Conservation (phyloP, 306 rosid species). For the Spatholobus suberectus region DNA sequence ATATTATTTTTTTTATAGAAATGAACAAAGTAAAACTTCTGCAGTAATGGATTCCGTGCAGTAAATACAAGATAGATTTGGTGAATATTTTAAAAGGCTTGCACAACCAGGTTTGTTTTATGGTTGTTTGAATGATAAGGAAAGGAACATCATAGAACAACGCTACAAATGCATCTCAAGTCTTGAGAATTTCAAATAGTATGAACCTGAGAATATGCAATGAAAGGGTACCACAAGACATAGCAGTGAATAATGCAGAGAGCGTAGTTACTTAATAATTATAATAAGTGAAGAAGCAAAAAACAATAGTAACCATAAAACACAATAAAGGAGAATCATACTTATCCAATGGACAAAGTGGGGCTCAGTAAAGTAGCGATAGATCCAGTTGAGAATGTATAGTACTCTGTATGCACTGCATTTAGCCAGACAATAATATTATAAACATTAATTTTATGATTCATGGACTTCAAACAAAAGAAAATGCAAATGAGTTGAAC, state of each 20-base stretch:
- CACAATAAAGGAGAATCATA: slow-evolving; percentile 47
- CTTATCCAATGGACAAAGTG: slow-evolving; percentile 86
- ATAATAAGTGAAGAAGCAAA: neutral
- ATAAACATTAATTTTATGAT: neutral
- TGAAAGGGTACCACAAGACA: slow-evolving; percentile 3
- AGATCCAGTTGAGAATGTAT: slow-evolving; percentile 88
- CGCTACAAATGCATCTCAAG: neutral
- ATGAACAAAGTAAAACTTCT: neutral
- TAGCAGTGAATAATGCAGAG: neutral
- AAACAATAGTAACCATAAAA: slow-evolving; percentile 15
- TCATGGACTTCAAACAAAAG: slow-evolving; percentile 1
- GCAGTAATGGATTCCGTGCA: neutral
- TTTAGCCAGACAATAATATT: slow-evolving; percentile 29
- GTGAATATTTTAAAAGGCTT: slow-evolving; percentile 11
- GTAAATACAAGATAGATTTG: neutral
- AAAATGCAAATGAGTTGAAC: slow-evolving; percentile 12
- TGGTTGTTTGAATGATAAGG: neutral
- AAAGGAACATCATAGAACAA: slow-evolving; percentile 17
- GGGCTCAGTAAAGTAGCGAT: slow-evolving; percentile 88
- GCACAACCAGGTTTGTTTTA: slow-evolving; percentile 23
- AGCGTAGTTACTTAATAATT: neutral
- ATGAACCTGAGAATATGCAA: slow-evolving; percentile 16
- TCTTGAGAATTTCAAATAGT: neutral
- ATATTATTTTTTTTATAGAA: neutral
- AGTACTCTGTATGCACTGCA: slow-evolving; percentile 89